Conservation (phyloP, 352 stramenopile genomes). For the Pythium sukuiense region DNA sequence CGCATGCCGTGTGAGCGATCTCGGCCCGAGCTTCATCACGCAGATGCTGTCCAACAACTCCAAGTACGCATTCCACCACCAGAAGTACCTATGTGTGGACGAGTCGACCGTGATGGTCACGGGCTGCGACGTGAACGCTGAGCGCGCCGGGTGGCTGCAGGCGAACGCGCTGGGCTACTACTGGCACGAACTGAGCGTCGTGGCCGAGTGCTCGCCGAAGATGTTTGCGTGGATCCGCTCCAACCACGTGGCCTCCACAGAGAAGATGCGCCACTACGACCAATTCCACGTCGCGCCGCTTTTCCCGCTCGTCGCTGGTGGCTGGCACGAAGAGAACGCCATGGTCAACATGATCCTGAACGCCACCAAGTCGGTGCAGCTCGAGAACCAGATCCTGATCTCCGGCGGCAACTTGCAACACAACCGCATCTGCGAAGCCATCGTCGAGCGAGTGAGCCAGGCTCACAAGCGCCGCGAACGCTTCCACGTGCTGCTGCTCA, state of each 20-base stretch:
- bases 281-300: slow-evolving; percentile 53
- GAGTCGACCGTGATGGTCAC: slow-evolving; percentile 68
- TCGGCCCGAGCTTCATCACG: slow-evolving; percentile 47
- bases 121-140: slow-evolving; percentile 72
- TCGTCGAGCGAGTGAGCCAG: slow-evolving; percentile 51
- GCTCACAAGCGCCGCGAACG: slow-evolving; percentile 33
- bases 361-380: slow-evolving; percentile 58
- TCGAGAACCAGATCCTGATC: slow-evolving; percentile 85
- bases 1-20: slow-evolving; percentile 62
- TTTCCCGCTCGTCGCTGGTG: slow-evolving; percentile 71
- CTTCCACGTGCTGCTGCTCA: slow-evolving; percentile 70
- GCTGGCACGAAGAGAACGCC: slow-evolving; percentile 75
- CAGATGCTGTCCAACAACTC: slow-evolving; percentile 70
- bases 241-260: slow-evolving; percentile 44
- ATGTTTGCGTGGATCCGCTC: slow-evolving; percentile 62
- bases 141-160: slow-evolving; percentile 66
- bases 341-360: slow-evolving; percentile 84
- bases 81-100: slow-evolving; percentile 79
- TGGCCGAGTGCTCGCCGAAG: slow-evolving; percentile 40
- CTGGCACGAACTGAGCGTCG: slow-evolving; percentile 75
- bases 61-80: slow-evolving; percentile 81
- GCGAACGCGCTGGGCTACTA: slow-evolving; percentile 68
- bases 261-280: slow-evolving; percentile 54
- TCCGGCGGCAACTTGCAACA: slow-evolving; percentile 67
- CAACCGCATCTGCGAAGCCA: slow-evolving; percentile 69